Evolutionary conservation across 345 rosid species (phyloP).

Genomic region (Euphorbia peplus): DNA sequence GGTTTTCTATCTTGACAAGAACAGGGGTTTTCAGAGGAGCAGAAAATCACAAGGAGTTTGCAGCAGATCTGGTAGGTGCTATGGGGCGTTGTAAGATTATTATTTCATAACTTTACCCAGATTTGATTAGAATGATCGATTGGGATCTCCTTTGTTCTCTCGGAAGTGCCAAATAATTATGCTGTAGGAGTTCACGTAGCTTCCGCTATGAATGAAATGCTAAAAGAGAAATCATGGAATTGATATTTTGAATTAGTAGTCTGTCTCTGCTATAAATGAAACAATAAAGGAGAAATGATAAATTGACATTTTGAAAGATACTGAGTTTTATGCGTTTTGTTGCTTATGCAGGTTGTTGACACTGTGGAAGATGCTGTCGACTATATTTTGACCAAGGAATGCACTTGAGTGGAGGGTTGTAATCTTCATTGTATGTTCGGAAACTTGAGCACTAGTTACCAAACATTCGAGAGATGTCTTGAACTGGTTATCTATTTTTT

Average conservation of each 20-base stretch:
- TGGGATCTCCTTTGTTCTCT: too few species aligned
- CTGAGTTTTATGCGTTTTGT: background rate
- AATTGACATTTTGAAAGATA: background rate
- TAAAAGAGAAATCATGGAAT: background rate
- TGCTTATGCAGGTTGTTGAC: constrained; percentile 64
- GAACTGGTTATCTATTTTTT: background rate
- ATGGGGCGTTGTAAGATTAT: background rate
- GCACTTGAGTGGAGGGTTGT: background rate
- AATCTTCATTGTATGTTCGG: background rate
- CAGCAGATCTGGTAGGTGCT: constrained; percentile 61
- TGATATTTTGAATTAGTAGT: too few species aligned
- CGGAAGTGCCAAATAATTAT: too few species aligned
- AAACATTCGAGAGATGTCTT: background rate
- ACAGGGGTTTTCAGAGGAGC: constrained; percentile 82
- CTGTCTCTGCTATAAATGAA: background rate
- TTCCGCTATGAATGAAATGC: too few species aligned
- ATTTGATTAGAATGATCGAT: too few species aligned
- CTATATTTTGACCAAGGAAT: constrained; percentile 52
- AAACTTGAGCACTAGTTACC: background rate
- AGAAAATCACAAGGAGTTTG: constrained; percentile 51
- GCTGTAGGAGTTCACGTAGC: too few species aligned
- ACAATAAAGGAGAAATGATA: background rate
- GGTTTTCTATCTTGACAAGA: constrained; percentile 91
- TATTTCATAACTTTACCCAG: background rate
- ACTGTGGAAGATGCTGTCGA: constrained; percentile 78